These are phyloP conservation scores for Leptoxyphium fumago DNA, from an alignment of 2,329 filamentous ascomycete genomes.

Conservation along the genomic window DNA sequence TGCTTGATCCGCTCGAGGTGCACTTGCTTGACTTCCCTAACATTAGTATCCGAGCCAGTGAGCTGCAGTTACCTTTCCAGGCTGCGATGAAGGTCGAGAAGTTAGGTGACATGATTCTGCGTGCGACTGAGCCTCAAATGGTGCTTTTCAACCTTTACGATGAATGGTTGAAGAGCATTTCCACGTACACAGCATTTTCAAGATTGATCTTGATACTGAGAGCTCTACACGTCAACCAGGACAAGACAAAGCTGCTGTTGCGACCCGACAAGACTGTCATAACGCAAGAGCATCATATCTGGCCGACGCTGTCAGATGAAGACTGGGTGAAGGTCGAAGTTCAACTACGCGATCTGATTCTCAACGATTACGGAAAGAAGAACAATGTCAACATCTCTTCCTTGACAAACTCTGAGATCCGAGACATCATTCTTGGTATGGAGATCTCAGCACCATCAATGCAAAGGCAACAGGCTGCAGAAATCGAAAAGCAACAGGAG, in stretches of 20 bases:
- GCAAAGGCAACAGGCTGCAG: constrained; percentile 94
- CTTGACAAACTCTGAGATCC: constrained; percentile 89
- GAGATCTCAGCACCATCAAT: constrained; percentile 96
- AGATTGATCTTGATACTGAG: constrained; percentile 84
- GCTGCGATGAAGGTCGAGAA: constrained; percentile 99
- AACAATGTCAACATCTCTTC: constrained; percentile 99
- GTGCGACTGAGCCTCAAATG: constrained; percentile 98
- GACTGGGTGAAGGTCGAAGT: constrained; percentile 99
- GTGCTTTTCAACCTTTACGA: constrained; percentile 98
- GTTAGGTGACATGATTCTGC: constrained; percentile 94
- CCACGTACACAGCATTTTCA: constrained; percentile 96
- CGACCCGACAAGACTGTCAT: constrained; percentile 96
- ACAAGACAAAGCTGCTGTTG: constrained; percentile 92
- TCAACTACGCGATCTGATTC: constrained; percentile 81
- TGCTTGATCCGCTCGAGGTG: constrained; percentile 91
- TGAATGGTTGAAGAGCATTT: constrained; percentile 97
- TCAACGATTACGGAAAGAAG: constrained; percentile 99
- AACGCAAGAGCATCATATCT: constrained; percentile 97
- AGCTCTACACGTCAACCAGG: constrained; percentile 91
- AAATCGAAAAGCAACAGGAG: constrained; percentile 97
- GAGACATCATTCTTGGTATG: constrained; percentile 98
- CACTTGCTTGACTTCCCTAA: constrained; percentile 97
- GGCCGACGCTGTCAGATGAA: constrained; percentile 85
- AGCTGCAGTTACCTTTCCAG: constrained; percentile 95
- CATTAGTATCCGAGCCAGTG: constrained; percentile 93